Percentiles rank a stretch among this genome's conserved stretches.
Conservation (phyloP, 495 filamentous ascomycete species). For the Aspergillus sclerotioniger region DNA sequence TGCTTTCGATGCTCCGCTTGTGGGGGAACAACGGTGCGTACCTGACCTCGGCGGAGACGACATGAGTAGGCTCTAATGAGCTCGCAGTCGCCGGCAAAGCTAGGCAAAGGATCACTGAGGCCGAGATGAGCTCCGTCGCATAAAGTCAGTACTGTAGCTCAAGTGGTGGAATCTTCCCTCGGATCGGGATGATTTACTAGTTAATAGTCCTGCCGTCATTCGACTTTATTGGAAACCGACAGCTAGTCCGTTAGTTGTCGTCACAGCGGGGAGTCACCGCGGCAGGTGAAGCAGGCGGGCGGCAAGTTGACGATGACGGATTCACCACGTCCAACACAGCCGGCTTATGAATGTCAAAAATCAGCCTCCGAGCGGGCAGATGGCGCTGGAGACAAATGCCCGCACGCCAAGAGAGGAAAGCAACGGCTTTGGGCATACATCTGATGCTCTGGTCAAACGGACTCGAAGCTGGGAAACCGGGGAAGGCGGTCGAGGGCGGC, state of each 20-base stretch:
- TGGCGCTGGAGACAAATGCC: not conserved
- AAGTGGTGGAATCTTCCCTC: too few species aligned
- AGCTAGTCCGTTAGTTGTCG: conserved; percentile 7
- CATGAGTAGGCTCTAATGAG: conserved; percentile 29
- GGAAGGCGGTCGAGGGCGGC: conserved; percentile 30
- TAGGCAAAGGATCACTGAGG: conserved; percentile 5
- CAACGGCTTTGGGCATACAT: conserved; percentile 9
- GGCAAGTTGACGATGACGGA: conserved; percentile 6
- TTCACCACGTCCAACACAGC: conserved; percentile 5
- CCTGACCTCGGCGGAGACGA: conserved; percentile 35
- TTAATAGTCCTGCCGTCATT: not conserved
- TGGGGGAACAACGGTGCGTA: conserved; percentile 19
- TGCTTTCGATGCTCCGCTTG: not conserved
- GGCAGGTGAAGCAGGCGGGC: conserved; percentile 9
- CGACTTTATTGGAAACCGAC: not conserved
- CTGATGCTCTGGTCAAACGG: conserved; percentile 3
- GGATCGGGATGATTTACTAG: not conserved
- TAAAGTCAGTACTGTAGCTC: conserved; percentile 3
- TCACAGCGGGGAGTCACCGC: conserved; percentile 12
- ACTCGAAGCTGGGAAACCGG: conserved; percentile 12
- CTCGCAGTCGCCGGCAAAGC: conserved; percentile 15
- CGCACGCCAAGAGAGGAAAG: conserved; percentile 1
- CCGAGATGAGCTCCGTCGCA: conserved; percentile 7
- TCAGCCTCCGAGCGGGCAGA: not conserved
- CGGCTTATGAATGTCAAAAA: not conserved